A percentile compares a stretch with the other conserved stretches of the same genome.
Evolutionary conservation across 1,284 basidiomycete species (phyloP).

Genomic region (Gymnopus androsaceus): DNA sequence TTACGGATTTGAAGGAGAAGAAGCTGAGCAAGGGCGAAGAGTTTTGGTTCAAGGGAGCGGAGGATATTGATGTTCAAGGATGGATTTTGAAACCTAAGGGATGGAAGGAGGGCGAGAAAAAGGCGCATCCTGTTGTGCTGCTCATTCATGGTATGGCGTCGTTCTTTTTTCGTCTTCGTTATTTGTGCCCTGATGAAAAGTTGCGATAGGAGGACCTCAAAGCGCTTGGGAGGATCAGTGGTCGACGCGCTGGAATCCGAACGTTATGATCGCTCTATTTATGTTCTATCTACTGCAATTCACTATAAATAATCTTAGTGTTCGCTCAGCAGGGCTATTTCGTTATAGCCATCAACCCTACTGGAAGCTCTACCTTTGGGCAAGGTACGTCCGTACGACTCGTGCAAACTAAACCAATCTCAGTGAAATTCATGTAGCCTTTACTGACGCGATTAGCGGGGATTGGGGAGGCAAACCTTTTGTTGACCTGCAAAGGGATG

Average conservation of each 20-base stretch:
- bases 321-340: constrained; percentile 87
- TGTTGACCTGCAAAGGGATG: constrained; percentile 77
- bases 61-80: constrained; percentile 73
- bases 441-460: constrained; percentile 77
- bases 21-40: constrained; percentile 65
- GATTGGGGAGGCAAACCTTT: constrained; percentile 90
- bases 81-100: constrained; percentile 82
- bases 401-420: background rate
- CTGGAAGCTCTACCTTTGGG: constrained; percentile 86
- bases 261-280: constrained; percentile 44
- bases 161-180: constrained; percentile 5
- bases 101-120: constrained; percentile 63
- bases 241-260: constrained; percentile 88
- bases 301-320: constrained; percentile 39
- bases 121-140: constrained; percentile 75
- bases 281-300: background rate
- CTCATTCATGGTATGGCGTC: constrained; percentile 64
- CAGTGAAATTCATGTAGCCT: constrained; percentile 47
- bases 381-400: constrained; percentile 53
- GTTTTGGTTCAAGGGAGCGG: constrained; percentile 85
- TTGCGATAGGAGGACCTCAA: constrained; percentile 80
- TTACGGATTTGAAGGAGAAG: constrained; percentile 63
- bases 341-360: constrained; percentile 83
- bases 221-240: constrained; percentile 82
- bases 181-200: too few species aligned